Base-by-base conservation (phyloP, 106 monocot genomes). In the Dendrobium officinale region DNA sequence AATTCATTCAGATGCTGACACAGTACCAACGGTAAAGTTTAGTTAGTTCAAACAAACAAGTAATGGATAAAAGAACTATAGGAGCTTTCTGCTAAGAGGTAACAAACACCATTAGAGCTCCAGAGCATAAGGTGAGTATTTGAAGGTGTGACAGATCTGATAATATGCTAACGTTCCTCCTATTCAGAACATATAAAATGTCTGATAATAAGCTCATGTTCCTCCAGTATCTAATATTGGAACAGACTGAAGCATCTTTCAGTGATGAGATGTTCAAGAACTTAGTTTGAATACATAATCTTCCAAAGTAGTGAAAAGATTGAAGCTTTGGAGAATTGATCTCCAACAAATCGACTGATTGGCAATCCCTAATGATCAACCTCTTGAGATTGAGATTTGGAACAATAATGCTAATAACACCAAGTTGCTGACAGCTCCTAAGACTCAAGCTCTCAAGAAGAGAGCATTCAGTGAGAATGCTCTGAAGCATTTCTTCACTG, bases 71-170 rank as follows among this genome's bases (percentile, higher is more conserved):
- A 9, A 49, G 37, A 31, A 77, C 40, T 15, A 54, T 13, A 42
- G 33, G 15, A 17, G 9, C 4, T 47, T 49, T 31, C 8, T 67
- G 10, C 43, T 41, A 48, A 70, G 6, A 66, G 18, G 6, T 44
- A 8, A 5, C 20, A 80, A 18, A 5, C 20, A 80, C 42, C 85
- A 86, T 68, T 6, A 88, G 77, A 51, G 79, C 75, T 33, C 15
- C 42, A 3, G 67, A 48, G 77, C 85, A 88, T 16, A 86, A 43
- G 40, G 87, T 90, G 6, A 90, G 85, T 77, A 83, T 55, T 70
- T 81, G 83, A 17, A 90, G 87, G 73, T 90, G 87, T 5, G 72
- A 72, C 33, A 90, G 41, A 43, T 80, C 77, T 10, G 75, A 79
- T 68, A 90, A 27, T 43, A 88, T 4, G 33, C 47, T 26, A 16